phyloP scores from a whole-genome alignment of 495 filamentous ascomycete species.

The Penicillium longicatenatum region DNA sequence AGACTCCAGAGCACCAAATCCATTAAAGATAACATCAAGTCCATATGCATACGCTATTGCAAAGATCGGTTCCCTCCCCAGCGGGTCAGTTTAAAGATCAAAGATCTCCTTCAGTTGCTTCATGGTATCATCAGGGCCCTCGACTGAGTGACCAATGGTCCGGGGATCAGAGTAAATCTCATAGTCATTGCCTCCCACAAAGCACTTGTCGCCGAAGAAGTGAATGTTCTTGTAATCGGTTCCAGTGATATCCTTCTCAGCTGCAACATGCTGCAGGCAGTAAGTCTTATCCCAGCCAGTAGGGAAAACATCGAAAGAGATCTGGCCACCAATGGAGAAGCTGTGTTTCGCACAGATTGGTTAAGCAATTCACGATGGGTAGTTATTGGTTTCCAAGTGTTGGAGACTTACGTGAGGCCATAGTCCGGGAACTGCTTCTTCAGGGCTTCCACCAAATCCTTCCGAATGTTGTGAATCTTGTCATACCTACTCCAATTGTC shows the following conservation, averaged over 20 bases:
- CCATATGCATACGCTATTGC: not conserved
- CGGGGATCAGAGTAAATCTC: slow-evolving; percentile 85
- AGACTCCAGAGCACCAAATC: not conserved
- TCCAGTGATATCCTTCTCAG: slow-evolving; percentile 74
- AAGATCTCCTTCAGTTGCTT: slow-evolving; percentile 77
- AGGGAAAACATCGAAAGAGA: slow-evolving; percentile 98
- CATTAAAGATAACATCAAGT: not conserved
- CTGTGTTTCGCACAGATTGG: slow-evolving; percentile 40
- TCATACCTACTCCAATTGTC: slow-evolving; percentile 57
- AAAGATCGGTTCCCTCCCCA: not conserved
- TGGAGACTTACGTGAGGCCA: slow-evolving; percentile 72
- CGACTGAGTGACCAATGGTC: slow-evolving; percentile 82
- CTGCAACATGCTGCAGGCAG: slow-evolving; percentile 83
- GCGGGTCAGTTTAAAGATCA: slow-evolving; percentile 51
- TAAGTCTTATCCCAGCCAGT: slow-evolving; percentile 99
- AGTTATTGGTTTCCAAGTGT: not conserved
- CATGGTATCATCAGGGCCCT: slow-evolving; percentile 78
- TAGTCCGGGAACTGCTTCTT: slow-evolving; percentile 79
- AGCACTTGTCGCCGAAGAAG: slow-evolving; percentile 97
- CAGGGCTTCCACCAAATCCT: slow-evolving; percentile 69
- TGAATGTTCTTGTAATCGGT: slow-evolving; percentile 83
- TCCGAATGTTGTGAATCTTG: slow-evolving; percentile 69
- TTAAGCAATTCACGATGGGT: not conserved
- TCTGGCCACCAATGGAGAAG: slow-evolving; percentile 92
- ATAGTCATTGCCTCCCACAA: slow-evolving; percentile 86